Conservation (phyloP, 1,284 basidiomycete genomes). For the Apiotrichum gamsii region DNA sequence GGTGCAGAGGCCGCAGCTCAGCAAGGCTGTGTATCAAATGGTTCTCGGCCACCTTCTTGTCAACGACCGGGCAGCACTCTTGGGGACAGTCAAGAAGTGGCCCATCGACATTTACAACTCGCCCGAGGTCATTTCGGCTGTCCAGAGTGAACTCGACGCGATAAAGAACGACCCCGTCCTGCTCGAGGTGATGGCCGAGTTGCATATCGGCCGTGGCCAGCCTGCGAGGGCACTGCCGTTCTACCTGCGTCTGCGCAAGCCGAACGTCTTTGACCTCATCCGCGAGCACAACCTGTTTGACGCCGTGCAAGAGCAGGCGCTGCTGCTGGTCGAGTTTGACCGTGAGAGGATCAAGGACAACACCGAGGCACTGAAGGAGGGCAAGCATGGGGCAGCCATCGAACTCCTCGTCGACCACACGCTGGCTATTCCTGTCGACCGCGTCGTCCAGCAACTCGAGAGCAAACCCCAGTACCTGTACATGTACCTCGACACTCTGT, state of each 20-base stretch:
- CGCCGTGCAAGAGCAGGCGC: conserved; percentile 86
- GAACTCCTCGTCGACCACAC: conserved; percentile 86
- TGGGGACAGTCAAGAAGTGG: conserved; percentile 79
- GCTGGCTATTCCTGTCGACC: conserved; percentile 84
- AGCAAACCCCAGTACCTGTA: conserved; percentile 75
- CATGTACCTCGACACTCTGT: conserved; percentile 86
- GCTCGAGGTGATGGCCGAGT: conserved; percentile 87
- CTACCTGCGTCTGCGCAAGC: conserved; percentile 74
- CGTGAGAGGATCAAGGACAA: conserved; percentile 64
- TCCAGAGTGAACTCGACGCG: conserved; percentile 73
- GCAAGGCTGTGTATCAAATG: conserved; percentile 88
- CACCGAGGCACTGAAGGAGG: conserved; percentile 16
- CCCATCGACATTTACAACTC: conserved; percentile 86
- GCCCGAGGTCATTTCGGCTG: conserved; percentile 74
- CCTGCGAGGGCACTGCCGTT: conserved; percentile 89
- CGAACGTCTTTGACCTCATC: conserved; percentile 92
- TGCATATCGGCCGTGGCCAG: conserved; percentile 84
- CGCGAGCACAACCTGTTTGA: conserved; percentile 91
- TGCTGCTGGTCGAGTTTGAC: conserved; percentile 90
- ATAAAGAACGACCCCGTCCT: conserved; percentile 58
- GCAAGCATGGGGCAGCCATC: conserved; percentile 61
- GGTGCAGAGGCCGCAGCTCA: conserved; percentile 69
- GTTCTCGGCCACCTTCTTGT: conserved; percentile 80
- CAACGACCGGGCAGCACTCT: conserved; percentile 65
- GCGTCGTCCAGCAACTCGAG: conserved; percentile 82